Base-by-base conservation (phyloP, 2,329 filamentous ascomycete genomes). In the Coleophoma eucalyptorum region DNA sequence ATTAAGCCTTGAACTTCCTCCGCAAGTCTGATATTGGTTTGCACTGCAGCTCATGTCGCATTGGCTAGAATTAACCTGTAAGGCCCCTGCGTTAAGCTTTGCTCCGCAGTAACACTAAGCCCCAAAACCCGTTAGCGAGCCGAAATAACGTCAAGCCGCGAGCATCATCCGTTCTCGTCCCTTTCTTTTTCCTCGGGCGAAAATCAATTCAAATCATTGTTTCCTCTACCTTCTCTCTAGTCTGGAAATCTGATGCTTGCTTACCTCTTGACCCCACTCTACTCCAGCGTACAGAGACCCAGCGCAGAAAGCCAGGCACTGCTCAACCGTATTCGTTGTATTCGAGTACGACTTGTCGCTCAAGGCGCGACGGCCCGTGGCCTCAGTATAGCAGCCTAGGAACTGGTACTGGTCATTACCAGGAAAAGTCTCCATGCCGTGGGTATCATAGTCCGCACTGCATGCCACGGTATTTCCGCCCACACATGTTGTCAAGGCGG, bases 351-450 rank as follows among this genome's bases (percentile, higher is more conserved):
- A 21, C 21, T 32, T 38, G 13, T 31, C 49, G 2, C 21, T 15
- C 8, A 54, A 26, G 11, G 52, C 49, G 2, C 52, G 52, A 16
- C 49, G 43, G 16, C 7, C 34, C 4, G 59, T 62, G 43, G 21
- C 46, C 40, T 61, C 59, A n/a, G 54, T 60, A 35, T 62, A 63
- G 48, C 61, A 63, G 33, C 60, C 60, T n/a, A 55, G 31, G 42
- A 59, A 58, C 48, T 48, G 18, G 34, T 46, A 51, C 18, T 45
- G 15, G 19, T 7, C 40, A 44, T 48, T 48, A 26, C 50, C 45
- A 44, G 57, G 51, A 43, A 10, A 58, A 62, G 13, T 57, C 48
- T 5, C 61, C 55, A 43, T 16, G 44, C 43, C 37, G 47, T n/a
- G 20, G 16, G 38, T 34, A 20, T 44, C 31, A 15, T 32, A 44